A percentile compares a stretch with the other conserved stretches of the same genome.
Conservation (phyloP, 73 alveolate genomes). For the Paraurostyla sp. region DNA sequence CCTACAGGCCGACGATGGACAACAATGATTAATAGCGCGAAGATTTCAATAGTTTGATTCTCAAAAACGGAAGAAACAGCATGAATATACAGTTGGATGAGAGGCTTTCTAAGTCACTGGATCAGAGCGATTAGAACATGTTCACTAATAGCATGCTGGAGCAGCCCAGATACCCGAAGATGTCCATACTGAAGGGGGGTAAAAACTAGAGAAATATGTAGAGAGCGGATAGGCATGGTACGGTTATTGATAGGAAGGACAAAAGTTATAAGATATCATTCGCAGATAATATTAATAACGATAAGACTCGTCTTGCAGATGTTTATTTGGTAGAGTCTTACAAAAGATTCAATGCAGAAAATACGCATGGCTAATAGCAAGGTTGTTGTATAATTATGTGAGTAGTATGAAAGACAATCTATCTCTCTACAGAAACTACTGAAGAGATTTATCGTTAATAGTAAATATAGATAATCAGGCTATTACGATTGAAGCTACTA, state of each 20-base stretch:
- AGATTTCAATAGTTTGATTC: background rate
- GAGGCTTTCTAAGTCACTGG: conserved; percentile 17
- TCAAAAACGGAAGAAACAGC: background rate
- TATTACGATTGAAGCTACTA: no score
- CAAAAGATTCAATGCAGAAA: conserved; percentile 28
- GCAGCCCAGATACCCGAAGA: background rate
- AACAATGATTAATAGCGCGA: background rate
- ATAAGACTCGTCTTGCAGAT: background rate
- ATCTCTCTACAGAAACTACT: no score
- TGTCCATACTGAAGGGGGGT: conserved; percentile 41
- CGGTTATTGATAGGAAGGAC: background rate
- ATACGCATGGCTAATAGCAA: conserved; percentile 29
- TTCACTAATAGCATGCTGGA: background rate
- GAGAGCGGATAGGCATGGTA: conserved; percentile 26
- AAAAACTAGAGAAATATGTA: background rate
- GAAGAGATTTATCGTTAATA: no score
- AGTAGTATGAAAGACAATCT: no score
- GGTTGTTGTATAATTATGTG: conserved; percentile 45
- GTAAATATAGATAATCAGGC: no score
- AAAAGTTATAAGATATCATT: conserved; percentile 38
- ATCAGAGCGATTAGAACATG: background rate
- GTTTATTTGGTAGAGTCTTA: conserved; percentile 47
- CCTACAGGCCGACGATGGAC: no score
- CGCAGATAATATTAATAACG: conserved; percentile 44
- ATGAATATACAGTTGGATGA: background rate